Base-by-base conservation (phyloP, 306 rosid genomes). In the Begonia masoniana region DNA sequence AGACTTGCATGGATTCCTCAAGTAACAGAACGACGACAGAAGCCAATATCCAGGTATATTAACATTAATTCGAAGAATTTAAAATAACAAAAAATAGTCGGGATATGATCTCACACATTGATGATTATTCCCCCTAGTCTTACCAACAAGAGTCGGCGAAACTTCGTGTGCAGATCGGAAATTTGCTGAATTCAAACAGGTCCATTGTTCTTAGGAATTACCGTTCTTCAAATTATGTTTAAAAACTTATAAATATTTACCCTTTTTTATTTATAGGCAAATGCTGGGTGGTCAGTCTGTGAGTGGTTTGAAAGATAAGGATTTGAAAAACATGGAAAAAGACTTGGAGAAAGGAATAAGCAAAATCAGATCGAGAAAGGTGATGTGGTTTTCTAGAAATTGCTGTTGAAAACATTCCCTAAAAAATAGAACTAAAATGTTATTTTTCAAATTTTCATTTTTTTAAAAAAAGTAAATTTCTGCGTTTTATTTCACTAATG, bases 361-460 rank as follows among this genome's bases (percentile, higher is more conserved):
- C 73, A 75, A 68, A 75, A 81, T 91, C 65, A 79, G 99, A 50
- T 69, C 92, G 64, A 91, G 83, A 80, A 91, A 91, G 96, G 99
- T 80, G 48, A 58, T 12, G 35, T 26, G 23, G 2, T 50, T 9
- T 13, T 26, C 19, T 31, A 31, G 39, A 31, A 31, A 31, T 5
- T 5, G 39, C 39, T 31, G 39, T 31, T 31, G 24, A 21, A 21
- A 21, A 21, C 24, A 21, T 21, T 21, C 2, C 24, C 24, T 21
- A 3, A 21, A 21, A 21, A n/a, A n/a, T n/a, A n/a, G n/a, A n/a
- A n/a, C n/a, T n/a, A n/a, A 21, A 21, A 21, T 21, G 24, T 3
- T 21, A 21, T 21, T 21, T 3, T 21, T 21, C 24, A 21, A 21
- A 21, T 2, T 21, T 21, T 21, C 0, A 1, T 21, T 21, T 21